Conservation (phyloP, 768 basidiomycete species). For the Mycena amicta region DNA sequence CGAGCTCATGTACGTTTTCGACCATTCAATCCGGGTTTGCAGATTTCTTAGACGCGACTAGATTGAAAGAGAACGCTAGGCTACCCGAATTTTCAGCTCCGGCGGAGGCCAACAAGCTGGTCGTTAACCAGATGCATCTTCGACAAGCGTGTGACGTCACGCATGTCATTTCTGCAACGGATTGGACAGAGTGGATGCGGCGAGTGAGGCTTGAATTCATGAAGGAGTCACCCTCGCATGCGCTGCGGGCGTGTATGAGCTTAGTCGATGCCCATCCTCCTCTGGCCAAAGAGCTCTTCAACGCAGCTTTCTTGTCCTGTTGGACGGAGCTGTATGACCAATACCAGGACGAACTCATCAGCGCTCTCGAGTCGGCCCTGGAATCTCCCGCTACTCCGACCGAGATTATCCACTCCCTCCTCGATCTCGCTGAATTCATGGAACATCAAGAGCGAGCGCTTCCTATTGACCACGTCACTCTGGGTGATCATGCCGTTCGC, state of each 20-base stretch:
- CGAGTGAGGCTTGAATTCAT: conserved; percentile 92
- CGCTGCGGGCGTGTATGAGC: conserved; percentile 94
- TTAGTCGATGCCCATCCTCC: conserved; percentile 90
- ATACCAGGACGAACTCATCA: conserved; percentile 95
- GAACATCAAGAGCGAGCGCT: conserved; percentile 97
- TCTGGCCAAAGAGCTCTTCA: conserved; percentile 92
- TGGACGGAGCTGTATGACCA: conserved; percentile 96
- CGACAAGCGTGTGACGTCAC: conserved; percentile 96
- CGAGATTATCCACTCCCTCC: conserved; percentile 86
- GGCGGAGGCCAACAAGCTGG: conserved; percentile 84
- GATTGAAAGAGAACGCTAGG: conserved; percentile 61
- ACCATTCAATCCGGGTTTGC: not conserved
- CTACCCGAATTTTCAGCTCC: conserved; percentile 77
- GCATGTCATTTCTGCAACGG: conserved; percentile 72
- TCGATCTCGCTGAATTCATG: conserved; percentile 98
- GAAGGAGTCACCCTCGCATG: conserved; percentile 97
- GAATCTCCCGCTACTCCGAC: conserved; percentile 75
- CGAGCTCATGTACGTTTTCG: conserved; percentile 59
- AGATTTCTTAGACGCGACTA: conserved; percentile 24
- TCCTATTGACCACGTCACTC: conserved; percentile 89
- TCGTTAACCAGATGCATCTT: conserved; percentile 95
- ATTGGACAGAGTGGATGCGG: conserved; percentile 97
- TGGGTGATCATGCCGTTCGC: conserved; percentile 92
- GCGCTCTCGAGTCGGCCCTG: conserved; percentile 85
- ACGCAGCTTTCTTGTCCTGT: conserved; percentile 96